phyloP scores from a whole-genome alignment of 1,284 basidiomycete species.

The Inonotus hispidus region DNA sequence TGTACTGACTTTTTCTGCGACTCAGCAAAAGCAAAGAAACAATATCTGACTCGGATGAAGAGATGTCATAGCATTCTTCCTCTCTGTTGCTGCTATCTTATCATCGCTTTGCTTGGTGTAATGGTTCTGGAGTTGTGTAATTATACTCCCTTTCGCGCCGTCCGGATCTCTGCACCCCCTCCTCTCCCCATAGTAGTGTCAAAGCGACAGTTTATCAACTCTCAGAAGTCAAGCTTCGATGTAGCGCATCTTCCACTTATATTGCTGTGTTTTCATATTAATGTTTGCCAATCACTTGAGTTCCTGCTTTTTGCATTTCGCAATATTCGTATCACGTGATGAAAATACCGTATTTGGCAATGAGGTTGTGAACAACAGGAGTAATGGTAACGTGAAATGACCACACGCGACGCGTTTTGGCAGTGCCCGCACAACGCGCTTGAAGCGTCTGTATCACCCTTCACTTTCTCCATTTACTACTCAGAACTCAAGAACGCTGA shows the following conservation, averaged over 20 bases:
- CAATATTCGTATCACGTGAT: not conserved
- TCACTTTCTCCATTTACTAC: not conserved
- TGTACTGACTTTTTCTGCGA: not conserved
- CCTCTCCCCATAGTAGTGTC: too few species aligned
- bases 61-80: conserved; percentile 37
- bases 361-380: not conserved
- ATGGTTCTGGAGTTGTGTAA: not conserved
- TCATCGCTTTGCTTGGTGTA: not conserved
- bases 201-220: too few species aligned
- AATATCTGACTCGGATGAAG: conserved; percentile 74
- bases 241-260: too few species aligned
- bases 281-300: too few species aligned
- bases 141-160: not conserved
- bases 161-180: not conserved
- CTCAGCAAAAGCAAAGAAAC: conserved; percentile 73
- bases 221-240: too few species aligned
- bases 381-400: not conserved
- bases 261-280: too few species aligned
- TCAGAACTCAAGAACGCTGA: not conserved
- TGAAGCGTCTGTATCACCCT: not conserved
- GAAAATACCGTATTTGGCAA: not conserved
- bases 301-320: too few species aligned
- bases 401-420: not conserved
- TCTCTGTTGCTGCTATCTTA: not conserved
- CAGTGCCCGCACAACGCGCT: not conserved